Evolutionary conservation across 129 eudicot genomes (phyloP), one percentile per base, ranked within the genome.

Genomic region (Tanacetum coccineum): DNA sequence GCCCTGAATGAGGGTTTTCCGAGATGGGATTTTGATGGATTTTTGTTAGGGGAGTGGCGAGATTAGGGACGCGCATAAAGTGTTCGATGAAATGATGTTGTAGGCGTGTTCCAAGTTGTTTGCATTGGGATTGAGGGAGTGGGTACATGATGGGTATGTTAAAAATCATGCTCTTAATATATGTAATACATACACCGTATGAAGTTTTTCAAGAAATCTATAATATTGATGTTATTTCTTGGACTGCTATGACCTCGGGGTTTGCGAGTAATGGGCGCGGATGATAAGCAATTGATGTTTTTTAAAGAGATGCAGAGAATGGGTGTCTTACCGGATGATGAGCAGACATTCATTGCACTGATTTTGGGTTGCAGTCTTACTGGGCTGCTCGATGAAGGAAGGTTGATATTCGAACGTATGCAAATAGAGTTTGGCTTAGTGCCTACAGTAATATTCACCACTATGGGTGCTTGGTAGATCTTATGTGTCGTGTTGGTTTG

Each of bases 51-150:
- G n/a, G 49, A 10, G 58, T 57, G 83, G 53, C 52, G 66, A 47
- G 42, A 53, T 49, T 26, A 73, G 15, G 0, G 84, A 83, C 0
- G 96, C 97, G 1, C 60, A 75, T 17, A 83, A 83, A 74, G 84
- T 91, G 86, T 91, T 91, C 32, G 97, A 85, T 67, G 97, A 90
- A 70, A 87, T 90, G 79, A 42, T 78, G 32, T 90, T 91, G 61
- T 87, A 85, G 59, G 93, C 96, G 58, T 91, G 96, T 36, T 80
- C 81, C 9, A 77, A 76, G 39, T 32, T 91, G 64, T 81, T 88
- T 14, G 81, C 80, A 0, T 65, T 87, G 17, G 90, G 73, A 57
- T 91, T 83, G 28, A 96, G 96, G 9, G 70, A 77, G 61, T 71
- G 88, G n/a, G 84, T 91, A 70, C 87, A 83, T 59, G 74, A 42